Percentiles rank a stretch among this genome's conserved stretches.
Evolutionary conservation across 257 asterid genomes (phyloP).

Genomic region (Cinchona pubescens): DNA sequence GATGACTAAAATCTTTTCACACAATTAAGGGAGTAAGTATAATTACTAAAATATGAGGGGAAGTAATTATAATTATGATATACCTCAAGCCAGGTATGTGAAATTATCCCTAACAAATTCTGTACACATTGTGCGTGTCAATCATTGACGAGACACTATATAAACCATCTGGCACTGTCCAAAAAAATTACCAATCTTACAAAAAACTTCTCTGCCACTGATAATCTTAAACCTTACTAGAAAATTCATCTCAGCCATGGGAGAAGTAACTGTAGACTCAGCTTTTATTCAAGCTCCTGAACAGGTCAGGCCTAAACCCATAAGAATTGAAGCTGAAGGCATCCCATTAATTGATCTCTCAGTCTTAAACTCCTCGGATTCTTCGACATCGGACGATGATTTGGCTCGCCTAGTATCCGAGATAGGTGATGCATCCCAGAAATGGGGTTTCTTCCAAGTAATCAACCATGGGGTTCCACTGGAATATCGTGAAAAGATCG

Average conservation of each 20-base stretch:
- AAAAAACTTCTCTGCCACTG: not conserved
- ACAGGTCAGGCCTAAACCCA: constrained; percentile 59
- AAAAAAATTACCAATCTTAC: not conserved
- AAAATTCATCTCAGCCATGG: constrained; percentile 44
- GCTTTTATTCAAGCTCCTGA: constrained; percentile 58
- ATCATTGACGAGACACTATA: not conserved
- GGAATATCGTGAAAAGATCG: constrained; percentile 39
- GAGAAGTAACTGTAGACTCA: constrained; percentile 47
- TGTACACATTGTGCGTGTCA: constrained; percentile 1
- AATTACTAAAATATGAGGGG: too few relatives aligned
- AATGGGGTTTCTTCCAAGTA: constrained; percentile 80
- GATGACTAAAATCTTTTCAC: too few relatives aligned
- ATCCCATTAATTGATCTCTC: constrained; percentile 71
- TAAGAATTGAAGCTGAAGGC: constrained; percentile 40
- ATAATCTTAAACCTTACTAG: not conserved
- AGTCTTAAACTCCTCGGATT: constrained; percentile 17
- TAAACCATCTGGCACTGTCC: not conserved
- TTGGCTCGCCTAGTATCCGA: constrained; percentile 37
- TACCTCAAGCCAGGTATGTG: too few relatives aligned
- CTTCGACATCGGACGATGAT: constrained; percentile 15
- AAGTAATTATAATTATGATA: too few relatives aligned
- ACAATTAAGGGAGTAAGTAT: too few relatives aligned
- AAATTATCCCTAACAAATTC: too few relatives aligned
- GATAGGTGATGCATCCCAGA: constrained; percentile 52
- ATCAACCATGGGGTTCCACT: constrained; percentile 75